Percentiles rank a stretch among this genome's conserved stretches.
Evolutionary conservation across 345 rosid species (phyloP).

Genomic region (Garcia nutans): DNA sequence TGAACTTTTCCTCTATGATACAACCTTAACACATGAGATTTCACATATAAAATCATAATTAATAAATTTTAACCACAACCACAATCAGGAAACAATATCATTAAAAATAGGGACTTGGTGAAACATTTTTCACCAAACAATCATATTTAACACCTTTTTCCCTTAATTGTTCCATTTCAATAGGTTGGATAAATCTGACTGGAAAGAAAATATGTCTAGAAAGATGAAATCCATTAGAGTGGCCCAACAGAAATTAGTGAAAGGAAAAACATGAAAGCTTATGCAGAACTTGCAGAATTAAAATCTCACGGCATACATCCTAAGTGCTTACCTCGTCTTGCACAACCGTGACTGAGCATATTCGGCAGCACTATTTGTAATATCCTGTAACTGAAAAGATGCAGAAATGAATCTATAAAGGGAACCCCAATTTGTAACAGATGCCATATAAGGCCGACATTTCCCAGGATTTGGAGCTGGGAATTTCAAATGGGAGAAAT

Average conservation of each 20-base stretch:
- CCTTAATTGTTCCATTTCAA: background rate
- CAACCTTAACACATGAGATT: background rate
- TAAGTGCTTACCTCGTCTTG: slow-evolving; percentile 53
- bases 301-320: background rate
- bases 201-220: background rate
- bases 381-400: slow-evolving; percentile 63
- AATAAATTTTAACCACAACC: background rate
- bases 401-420: slow-evolving; percentile 13
- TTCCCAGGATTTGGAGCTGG: background rate
- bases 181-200: background rate
- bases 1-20: background rate
- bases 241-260: background rate
- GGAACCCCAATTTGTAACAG: background rate
- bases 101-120: background rate
- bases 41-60: background rate
- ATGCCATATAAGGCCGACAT: background rate
- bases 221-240: background rate
- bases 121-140: background rate
- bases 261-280: background rate
- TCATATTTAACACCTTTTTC: background rate
- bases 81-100: background rate
- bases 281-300: background rate
- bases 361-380: slow-evolving; percentile 58
- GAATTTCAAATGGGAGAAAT: background rate
- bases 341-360: slow-evolving; percentile 69